Evolutionary conservation across 495 filamentous ascomycete species (phyloP).

Genomic region (Neurospora sublineolata): DNA sequence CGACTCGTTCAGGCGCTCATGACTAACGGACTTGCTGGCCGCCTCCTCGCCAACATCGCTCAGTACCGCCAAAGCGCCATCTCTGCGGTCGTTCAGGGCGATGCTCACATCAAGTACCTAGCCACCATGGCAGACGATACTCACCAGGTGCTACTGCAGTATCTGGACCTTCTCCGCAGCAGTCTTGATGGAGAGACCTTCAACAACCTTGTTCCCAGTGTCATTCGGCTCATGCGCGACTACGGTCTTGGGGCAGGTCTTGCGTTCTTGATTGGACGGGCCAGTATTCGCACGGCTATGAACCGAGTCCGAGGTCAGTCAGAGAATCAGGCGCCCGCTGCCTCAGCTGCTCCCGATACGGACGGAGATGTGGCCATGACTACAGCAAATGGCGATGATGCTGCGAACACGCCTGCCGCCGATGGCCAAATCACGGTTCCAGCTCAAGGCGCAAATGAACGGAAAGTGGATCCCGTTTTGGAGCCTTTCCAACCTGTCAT

Average conservation of each 20-base stretch:
- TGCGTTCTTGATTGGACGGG: slow-evolving; percentile 78
- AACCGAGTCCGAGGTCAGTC: slow-evolving; percentile 9
- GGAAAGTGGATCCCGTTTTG: slow-evolving; percentile 45
- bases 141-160: slow-evolving; percentile 71
- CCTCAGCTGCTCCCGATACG: slow-evolving; percentile 18
- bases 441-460: slow-evolving; percentile 14
- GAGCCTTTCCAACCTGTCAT: slow-evolving; percentile 70
- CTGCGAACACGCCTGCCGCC: slow-evolving; percentile 3
- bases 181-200: slow-evolving; percentile 70
- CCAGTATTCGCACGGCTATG: slow-evolving; percentile 45
- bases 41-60: slow-evolving; percentile 77
- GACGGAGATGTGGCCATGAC: slow-evolving; percentile 33
- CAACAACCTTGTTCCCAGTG: slow-evolving; percentile 64
- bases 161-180: slow-evolving; percentile 75
- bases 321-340: slow-evolving; percentile 18
- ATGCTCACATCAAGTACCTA: slow-evolving; percentile 68
- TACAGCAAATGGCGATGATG: slow-evolving; percentile 14
- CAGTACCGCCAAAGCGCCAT: slow-evolving; percentile 76
- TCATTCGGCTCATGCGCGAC: slow-evolving; percentile 59
- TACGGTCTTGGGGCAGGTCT: slow-evolving; percentile 72
- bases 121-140: slow-evolving; percentile 83
- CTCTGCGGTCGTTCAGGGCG: slow-evolving; percentile 51
- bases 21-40: slow-evolving; percentile 57
- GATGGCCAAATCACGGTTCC: slow-evolving; percentile 2
- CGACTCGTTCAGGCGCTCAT: slow-evolving; percentile 69